These are phyloP conservation scores for Poterioochromonas sp. DNA, from an alignment of 352 stramenopile genomes.

Conservation along the genomic window DNA sequence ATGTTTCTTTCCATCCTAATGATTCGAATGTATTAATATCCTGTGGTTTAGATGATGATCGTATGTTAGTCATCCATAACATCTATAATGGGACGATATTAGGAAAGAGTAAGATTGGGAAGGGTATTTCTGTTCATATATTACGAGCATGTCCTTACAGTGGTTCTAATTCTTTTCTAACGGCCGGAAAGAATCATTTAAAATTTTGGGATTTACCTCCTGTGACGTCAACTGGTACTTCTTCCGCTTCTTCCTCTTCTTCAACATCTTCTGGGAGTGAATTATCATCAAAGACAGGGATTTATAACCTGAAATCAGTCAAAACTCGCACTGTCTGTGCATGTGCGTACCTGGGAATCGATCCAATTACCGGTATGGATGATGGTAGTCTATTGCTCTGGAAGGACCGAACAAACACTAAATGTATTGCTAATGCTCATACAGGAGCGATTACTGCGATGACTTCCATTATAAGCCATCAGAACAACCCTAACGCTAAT, in stretches of 20 bases:
- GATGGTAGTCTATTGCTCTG: slow-evolving; percentile 42
- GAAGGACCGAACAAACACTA: slow-evolving; percentile 38
- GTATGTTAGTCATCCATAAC: slow-evolving; percentile 60
- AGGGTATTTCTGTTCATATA: slow-evolving; percentile 30
- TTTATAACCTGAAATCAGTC: slow-evolving; percentile 35
- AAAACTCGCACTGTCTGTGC: slow-evolving; percentile 32
- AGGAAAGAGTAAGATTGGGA: slow-evolving; percentile 28
- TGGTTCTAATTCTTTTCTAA: slow-evolving; percentile 26
- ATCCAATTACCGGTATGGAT: slow-evolving; percentile 38
- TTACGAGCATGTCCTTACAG: slow-evolving; percentile 3
- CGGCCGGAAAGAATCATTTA: slow-evolving; percentile 36
- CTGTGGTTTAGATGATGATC: slow-evolving; percentile 64
- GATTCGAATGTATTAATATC: slow-evolving; percentile 54
- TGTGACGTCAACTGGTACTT: no score
- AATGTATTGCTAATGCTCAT: slow-evolving; percentile 25
- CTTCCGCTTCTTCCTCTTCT: no score
- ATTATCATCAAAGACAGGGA: slow-evolving; percentile 38
- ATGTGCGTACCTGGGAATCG: slow-evolving; percentile 31
- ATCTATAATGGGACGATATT: slow-evolving; percentile 51
- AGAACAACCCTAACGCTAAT: background rate
- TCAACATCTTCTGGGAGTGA: slow-evolving; percentile 20
- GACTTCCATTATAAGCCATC: background rate
- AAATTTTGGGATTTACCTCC: slow-evolving; percentile 39
- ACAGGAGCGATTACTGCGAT: slow-evolving; percentile 33
- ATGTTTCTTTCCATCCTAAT: slow-evolving; percentile 54